Evolutionary conservation across 805 yeast genomes (phyloP).

Genomic region (Sugiyamaella boreocaroliniensis): DNA sequence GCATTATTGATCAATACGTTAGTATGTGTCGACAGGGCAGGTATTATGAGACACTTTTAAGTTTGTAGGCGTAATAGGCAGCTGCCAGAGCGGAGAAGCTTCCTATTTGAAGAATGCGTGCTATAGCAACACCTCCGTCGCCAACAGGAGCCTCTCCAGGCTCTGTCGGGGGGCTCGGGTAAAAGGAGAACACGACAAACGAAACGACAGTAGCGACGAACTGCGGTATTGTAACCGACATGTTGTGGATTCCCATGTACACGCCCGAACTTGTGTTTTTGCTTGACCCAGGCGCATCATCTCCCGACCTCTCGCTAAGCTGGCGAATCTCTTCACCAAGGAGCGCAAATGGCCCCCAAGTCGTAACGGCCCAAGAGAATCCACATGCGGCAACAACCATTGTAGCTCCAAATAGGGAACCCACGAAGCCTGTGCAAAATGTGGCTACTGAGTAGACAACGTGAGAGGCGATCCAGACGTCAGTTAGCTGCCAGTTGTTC

Average conservation of each 20-base stretch:
- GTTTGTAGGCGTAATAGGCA: conserved; percentile 21
- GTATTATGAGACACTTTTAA: not conserved
- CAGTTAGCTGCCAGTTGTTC: conserved; percentile 9
- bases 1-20: not conserved
- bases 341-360: conserved; percentile 64
- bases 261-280: conserved; percentile 29
- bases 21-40: not conserved
- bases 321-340: conserved; percentile 42
- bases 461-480: conserved; percentile 48
- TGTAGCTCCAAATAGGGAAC: conserved; percentile 40
- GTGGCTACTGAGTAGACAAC: conserved; percentile 46
- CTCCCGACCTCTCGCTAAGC: not conserved
- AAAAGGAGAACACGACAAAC: conserved; percentile 28
- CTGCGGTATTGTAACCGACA: conserved; percentile 36
- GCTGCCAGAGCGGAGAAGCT: conserved; percentile 31
- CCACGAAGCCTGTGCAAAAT: conserved; percentile 41
- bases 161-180: conserved; percentile 18
- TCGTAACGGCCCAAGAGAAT: conserved; percentile 58
- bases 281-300: conserved; percentile 6
- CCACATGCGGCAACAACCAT: conserved; percentile 48
- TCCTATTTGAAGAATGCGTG: conserved; percentile 33
- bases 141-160: conserved; percentile 16
- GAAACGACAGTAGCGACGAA: conserved; percentile 35
- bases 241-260: conserved; percentile 35
- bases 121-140: conserved; percentile 34